Evolutionary conservation across 1,284 basidiomycete genomes (phyloP), one percentile per base, ranked within the genome.

Genomic region (Cryptococcus sp.): DNA sequence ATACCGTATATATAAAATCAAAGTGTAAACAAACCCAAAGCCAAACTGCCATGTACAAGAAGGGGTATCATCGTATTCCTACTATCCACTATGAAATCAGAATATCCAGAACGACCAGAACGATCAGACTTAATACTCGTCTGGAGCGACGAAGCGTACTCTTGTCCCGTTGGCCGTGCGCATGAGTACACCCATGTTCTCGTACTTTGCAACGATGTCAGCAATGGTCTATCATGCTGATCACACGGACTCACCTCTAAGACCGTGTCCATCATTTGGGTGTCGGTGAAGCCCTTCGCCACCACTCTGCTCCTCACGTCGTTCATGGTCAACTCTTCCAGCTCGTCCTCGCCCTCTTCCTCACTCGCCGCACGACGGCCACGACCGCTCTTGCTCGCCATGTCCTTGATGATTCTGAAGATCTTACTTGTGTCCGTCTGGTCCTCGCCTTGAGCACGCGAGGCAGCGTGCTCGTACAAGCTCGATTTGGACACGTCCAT

Each of bases 401-500:
- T 93, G 38, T 86, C 86, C 76, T 90, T 93, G 81, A 98, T 89
- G 66, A 96, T 83, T 45, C 91, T 83, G 80, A 88, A 94, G 73
- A 97, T 90, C 79, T 90, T 87, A 75, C 87, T 89, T 62, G 86
- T 84, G 54, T 84, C 83, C 23, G 91, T 90, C 63, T 85, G 84
- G 75, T 98, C 94, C 19, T 84, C 83, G 16, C 78, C 80, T 39
- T 80, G 80, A 43, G 76, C 71, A 5, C 67, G 61, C 30, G 85
- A 85, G 23, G 85, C 84, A 19, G 88, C 85, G 53, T 86, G 84
- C 45, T 94, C 90, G 62, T 87, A 83, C 66, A 99, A 81, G 68
- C 86, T 90, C 67, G 91, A 89, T 79, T 99, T 99, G 80, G 89
- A 92, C 63, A 91, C 92, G 65, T 95, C 92, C 91, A 99, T 97